phyloP scores from a whole-genome alignment of 768 basidiomycete species.

The Gymnopilus junonius region DNA sequence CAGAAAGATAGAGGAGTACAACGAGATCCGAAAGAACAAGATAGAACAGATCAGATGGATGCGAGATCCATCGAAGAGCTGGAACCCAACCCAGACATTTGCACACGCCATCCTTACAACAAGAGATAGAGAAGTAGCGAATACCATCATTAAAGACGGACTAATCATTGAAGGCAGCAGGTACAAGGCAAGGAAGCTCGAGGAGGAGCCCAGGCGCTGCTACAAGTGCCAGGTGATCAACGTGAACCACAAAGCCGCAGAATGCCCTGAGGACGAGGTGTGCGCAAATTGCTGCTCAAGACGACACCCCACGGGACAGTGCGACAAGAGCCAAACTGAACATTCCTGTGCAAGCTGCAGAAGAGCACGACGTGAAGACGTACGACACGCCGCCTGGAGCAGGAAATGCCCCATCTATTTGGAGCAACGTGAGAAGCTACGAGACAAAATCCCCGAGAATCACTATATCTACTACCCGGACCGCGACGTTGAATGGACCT shows the following conservation, averaged over 20 bases:
- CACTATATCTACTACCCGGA: constrained; percentile 6
- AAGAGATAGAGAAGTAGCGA: background rate
- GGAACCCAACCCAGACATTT: background rate
- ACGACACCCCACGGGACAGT: constrained; percentile 4
- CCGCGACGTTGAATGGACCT: background rate
- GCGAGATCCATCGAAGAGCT: constrained; percentile 9
- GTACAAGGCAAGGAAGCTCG: constrained; percentile 5
- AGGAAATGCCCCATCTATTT: constrained; percentile 9
- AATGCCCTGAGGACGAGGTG: constrained; percentile 1
- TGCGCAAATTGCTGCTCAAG: constrained; percentile 14
- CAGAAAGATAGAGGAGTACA: constrained; percentile 5
- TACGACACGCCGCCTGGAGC: constrained; percentile 10
- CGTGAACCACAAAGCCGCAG: constrained; percentile 7
- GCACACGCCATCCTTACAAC: constrained; percentile 11
- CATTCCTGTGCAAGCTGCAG: too few relatives aligned
- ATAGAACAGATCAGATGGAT: constrained; percentile 10
- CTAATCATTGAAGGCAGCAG: constrained; percentile 10
- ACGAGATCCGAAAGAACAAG: background rate
- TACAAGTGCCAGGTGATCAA: constrained; percentile 14
- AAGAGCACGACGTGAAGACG: too few relatives aligned
- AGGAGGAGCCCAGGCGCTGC: constrained; percentile 13
- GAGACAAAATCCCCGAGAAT: constrained; percentile 10
- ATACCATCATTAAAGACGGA: constrained; percentile 2
- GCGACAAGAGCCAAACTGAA: background rate
- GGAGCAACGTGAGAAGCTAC: background rate